A percentile compares a stretch with the other conserved stretches of the same genome.
These are phyloP conservation scores for Pyrus hybrid DNA, from an alignment of 331 rosid genomes.

Conservation along the genomic window DNA sequence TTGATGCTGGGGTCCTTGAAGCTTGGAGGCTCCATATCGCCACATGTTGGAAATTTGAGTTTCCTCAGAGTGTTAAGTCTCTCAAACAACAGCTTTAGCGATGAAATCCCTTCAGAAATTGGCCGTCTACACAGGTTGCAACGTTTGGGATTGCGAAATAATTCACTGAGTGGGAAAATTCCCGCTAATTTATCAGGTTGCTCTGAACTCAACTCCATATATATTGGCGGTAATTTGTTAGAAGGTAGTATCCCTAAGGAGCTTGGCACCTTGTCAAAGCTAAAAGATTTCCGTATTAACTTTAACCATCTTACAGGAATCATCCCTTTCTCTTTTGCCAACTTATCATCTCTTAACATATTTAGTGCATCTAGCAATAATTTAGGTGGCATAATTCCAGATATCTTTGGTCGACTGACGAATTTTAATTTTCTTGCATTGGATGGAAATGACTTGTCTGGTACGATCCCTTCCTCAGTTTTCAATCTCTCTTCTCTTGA, in stretches of 20 bases:
- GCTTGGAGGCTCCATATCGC: neutral
- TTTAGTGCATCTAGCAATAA: accelerated
- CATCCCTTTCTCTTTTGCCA: neutral
- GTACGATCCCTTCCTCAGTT: neutral
- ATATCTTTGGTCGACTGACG: neutral
- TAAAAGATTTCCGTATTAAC: accelerated
- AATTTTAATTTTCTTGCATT: neutral
- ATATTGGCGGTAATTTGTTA: too few species aligned
- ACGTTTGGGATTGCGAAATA: accelerated
- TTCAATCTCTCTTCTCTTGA: neutral
- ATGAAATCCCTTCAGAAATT: neutral
- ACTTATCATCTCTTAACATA: neutral
- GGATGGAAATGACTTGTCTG: neutral
- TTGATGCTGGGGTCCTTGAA: neutral
- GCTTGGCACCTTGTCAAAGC: too few species aligned
- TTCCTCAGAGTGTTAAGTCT: neutral
- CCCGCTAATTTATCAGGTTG: too few species aligned
- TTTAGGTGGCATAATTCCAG: neutral
- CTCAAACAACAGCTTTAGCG: neutral
- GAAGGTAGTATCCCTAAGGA: neutral
- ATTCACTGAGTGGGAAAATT: too few species aligned
- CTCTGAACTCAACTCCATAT: too few species aligned
- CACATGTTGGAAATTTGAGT: neutral
- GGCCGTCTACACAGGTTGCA: too few species aligned
- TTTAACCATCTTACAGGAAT: neutral